phyloP scores from a whole-genome alignment of 768 basidiomycete species.

The Xerocomellus chrysenteron region DNA sequence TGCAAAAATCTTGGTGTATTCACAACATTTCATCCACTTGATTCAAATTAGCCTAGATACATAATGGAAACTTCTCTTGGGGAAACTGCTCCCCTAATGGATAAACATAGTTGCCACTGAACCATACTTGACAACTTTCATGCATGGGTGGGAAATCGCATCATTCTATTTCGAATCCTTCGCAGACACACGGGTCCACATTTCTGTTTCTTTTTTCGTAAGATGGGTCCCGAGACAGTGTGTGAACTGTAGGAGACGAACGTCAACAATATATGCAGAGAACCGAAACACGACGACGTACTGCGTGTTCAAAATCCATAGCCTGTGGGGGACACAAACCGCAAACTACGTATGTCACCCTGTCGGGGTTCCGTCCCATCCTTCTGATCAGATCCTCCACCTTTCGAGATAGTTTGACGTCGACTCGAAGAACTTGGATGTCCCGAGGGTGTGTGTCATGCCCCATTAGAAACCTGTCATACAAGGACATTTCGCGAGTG shows the following conservation, averaged over 20 bases:
- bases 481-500: background rate
- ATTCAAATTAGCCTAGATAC: slow-evolving; percentile 13
- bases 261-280: background rate
- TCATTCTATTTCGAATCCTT: background rate
- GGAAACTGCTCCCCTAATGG: background rate
- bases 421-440: slow-evolving; percentile 4
- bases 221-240: slow-evolving; percentile 8
- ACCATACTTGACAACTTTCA: too few relatives aligned
- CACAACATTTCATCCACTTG: background rate
- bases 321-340: background rate
- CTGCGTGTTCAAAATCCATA: slow-evolving; percentile 10
- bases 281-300: background rate
- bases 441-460: background rate
- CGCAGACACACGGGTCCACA: slow-evolving; percentile 6
- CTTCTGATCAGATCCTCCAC: slow-evolving; percentile 9
- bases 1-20: slow-evolving; percentile 2
- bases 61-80: background rate
- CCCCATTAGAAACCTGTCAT: background rate
- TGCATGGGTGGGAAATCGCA: background rate
- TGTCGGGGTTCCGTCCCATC: slow-evolving; percentile 6
- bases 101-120: too few relatives aligned
- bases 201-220: background rate
- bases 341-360: slow-evolving; percentile 3
- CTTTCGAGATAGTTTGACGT: background rate
- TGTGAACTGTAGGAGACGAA: background rate